Evolutionary conservation across 176 grass and related monocot genomes (phyloP).

Genomic region (Triticum dicoccoides): DNA sequence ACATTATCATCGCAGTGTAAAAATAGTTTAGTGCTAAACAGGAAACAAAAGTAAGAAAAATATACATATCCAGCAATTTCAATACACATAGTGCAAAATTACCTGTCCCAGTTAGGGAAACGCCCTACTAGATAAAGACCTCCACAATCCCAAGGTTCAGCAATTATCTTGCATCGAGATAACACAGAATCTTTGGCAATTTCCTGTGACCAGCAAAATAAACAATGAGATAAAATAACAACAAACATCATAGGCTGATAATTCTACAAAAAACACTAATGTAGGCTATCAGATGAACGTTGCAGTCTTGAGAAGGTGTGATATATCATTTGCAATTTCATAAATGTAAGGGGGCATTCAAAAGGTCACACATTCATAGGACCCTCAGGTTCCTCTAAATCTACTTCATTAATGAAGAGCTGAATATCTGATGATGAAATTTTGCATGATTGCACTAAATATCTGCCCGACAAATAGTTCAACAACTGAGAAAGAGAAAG

Average conservation of each 20-base stretch:
- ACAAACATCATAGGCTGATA: neutral
- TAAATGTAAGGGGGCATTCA: neutral
- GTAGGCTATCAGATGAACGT: neutral
- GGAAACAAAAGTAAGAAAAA: neutral
- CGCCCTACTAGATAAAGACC: conserved; percentile 94
- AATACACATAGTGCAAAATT: conserved; percentile 25
- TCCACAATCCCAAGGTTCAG: conserved; percentile 98
- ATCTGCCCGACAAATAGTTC: neutral
- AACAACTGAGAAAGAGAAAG: neutral
- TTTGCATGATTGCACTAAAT: conserved; percentile 4
- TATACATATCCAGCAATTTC: neutral
- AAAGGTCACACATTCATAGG: neutral
- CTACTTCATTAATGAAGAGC: neutral
- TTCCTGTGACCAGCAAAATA: conserved; percentile 50
- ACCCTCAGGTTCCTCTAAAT: neutral
- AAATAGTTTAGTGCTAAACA: neutral
- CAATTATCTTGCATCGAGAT: conserved; percentile 99
- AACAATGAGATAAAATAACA: neutral
- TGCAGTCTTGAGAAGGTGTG: neutral
- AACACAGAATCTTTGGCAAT: conserved; percentile 89
- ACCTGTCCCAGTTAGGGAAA: conserved; percentile 99
- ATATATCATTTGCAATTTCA: neutral
- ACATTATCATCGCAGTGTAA: conserved; percentile 19
- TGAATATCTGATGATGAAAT: no score
- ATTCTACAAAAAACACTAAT: neutral